Percentiles rank a stretch among this genome's conserved stretches.
phyloP scores from a whole-genome alignment of 257 asterid genomes.

The Fraxinus excelsior region DNA sequence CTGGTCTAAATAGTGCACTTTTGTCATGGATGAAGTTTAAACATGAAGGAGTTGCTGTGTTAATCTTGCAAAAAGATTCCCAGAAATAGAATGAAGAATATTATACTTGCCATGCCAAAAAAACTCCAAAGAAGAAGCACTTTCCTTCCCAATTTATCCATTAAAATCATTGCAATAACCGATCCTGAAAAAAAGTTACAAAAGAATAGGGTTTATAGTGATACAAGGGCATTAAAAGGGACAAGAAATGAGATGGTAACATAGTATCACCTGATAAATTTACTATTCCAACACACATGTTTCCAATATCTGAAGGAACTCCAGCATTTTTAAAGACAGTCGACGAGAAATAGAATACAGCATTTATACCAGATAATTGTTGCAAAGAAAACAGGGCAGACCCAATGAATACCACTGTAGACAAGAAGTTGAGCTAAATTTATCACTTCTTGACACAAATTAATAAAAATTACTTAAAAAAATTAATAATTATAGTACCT shows the following conservation, averaged over 20 bases:
- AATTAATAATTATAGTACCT: constrained; percentile 41
- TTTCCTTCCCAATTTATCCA: constrained; percentile 93
- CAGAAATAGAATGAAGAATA: constrained; percentile 22
- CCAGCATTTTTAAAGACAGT: constrained; percentile 88
- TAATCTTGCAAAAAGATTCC: constrained; percentile 22
- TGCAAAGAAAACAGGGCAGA: constrained; percentile 77
- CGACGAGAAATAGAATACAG: constrained; percentile 96
- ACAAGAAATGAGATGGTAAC: background rate
- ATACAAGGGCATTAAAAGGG: constrained; percentile 1
- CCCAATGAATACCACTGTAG: constrained; percentile 80
- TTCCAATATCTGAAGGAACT: constrained; percentile 81
- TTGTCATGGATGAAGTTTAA: constrained; percentile 2
- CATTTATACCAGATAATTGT: constrained; percentile 95
- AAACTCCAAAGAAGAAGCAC: constrained; percentile 91
- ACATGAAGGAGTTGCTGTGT: constrained; percentile 16
- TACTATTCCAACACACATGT: constrained; percentile 75
- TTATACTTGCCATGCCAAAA: constrained; percentile 85
- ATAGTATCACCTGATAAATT: constrained; percentile 65
- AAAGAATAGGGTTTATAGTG: constrained; percentile 16
- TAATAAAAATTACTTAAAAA: constrained; percentile 2
- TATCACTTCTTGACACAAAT: constrained; percentile 15
- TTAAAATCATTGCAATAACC: constrained; percentile 76
- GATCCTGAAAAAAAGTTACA: constrained; percentile 56
- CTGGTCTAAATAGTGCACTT: background rate
- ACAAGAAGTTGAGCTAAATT: constrained; percentile 20